phyloP scores from a whole-genome alignment of 164 flowering plant species.

The Echeveria elegans region DNA sequence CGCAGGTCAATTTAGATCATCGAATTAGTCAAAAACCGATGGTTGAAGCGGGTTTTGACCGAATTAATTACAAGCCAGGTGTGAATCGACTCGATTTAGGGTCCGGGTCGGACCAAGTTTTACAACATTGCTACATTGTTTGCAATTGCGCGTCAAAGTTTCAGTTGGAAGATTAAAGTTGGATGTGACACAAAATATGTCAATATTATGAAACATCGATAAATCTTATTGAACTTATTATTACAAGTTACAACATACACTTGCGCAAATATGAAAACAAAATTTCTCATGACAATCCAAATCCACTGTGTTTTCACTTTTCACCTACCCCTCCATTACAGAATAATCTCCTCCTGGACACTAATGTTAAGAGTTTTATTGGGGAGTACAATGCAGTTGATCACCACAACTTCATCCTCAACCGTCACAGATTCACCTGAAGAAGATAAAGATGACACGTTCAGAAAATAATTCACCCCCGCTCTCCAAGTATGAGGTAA shows the following conservation, averaged over 20 bases:
- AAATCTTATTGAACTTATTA: neutral
- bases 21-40: no score
- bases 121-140: no score
- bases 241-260: neutral
- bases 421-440: slow-evolving; percentile 88
- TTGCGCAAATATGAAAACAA: neutral
- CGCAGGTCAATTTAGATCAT: no score
- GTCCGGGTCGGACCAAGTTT: no score
- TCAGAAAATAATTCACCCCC: slow-evolving; percentile 1
- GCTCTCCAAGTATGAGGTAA: neutral
- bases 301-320: neutral
- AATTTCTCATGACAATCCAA: neutral
- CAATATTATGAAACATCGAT: no score
- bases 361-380: slow-evolving; percentile 83
- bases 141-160: no score
- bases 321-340: slow-evolving; percentile 34
- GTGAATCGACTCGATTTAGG: no score
- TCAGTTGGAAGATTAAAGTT: no score
- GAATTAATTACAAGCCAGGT: no score
- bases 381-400: slow-evolving; percentile 87
- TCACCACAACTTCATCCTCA: slow-evolving; percentile 94
- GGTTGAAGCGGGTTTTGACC: no score
- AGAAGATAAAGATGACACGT: neutral
- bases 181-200: no score
- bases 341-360: slow-evolving; percentile 91